Base-by-base conservation (phyloP, 202 grass and related monocot species). In the Dendrocalamus latiflorus region DNA sequence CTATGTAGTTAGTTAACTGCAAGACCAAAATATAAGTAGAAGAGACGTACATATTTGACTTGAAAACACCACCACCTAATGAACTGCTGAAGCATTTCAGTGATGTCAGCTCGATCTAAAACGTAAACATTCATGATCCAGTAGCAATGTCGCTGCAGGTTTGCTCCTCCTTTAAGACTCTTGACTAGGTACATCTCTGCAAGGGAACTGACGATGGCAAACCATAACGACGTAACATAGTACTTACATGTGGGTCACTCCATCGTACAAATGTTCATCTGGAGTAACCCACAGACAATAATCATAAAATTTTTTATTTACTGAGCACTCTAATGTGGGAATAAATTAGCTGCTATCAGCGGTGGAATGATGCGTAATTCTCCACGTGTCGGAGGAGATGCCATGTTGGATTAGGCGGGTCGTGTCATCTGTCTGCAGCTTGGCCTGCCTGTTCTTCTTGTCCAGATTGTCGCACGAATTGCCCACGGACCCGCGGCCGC, bases 401-500 rank as follows among this genome's bases (percentile, higher is more conserved):
- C 20, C n/a, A 17, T 2, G 10, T 54, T 76, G 71, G 21, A 64
- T 65, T 24, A 63, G 17, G 15, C 70, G 18, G 51, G 43, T 4
- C 2, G 9, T 63, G 69, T 87, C 55, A 87, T 84, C 88, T 87
- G 26, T 90, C 54, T 70, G 33, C 48, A 38, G 48, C 84, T 87
- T 87, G 62, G 6, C 4, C 80, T 22, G 44, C 45, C 22, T 87
- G 73, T 47, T 87, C 68, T 42, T 73, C 79, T 69, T 75, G 84
- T 25, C 64, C 90, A 48, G 84, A 50, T 73, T 91, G 95, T 42
- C 91, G 79, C 41, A 91, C 92, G 72, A 95, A 98, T 30, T 98
- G 95, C 48, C 95, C 93, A 33, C 82, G 84, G 39, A 98, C 76
- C 3, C 92, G 82, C 4, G 92, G 95, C 9, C 91, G 90, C 81